Conservation (phyloP, 2,329 filamentous ascomycete genomes). For the Chaetothyriales sp. region DNA sequence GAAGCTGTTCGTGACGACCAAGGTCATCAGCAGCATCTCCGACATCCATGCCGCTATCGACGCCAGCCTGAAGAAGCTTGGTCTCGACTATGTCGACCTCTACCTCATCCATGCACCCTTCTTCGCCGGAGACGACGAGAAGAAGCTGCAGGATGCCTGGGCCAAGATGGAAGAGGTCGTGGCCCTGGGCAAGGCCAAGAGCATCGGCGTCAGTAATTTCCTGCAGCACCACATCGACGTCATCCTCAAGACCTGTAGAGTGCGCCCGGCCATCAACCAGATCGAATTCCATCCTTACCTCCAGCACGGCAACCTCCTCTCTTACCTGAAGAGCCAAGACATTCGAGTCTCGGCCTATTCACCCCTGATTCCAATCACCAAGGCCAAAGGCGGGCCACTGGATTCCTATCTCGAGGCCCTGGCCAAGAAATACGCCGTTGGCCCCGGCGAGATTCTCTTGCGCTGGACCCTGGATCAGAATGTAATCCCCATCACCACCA, state of each 20-base stretch:
- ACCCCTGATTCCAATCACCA: conserved; percentile 38
- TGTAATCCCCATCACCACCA: conserved; percentile 46
- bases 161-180: conserved; percentile 46
- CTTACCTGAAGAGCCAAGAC: conserved; percentile 28
- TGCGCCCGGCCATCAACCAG: conserved; percentile 31
- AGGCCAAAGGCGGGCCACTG: conserved; percentile 41
- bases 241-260: conserved; percentile 32
- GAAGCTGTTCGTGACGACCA: conserved; percentile 43
- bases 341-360: conserved; percentile 31
- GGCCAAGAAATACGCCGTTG: conserved; percentile 49
- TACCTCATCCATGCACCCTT: conserved; percentile 52
- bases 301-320: conserved; percentile 30
- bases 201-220: conserved; percentile 52
- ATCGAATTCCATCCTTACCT: conserved; percentile 36
- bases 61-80: conserved; percentile 45
- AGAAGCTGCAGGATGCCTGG: conserved; percentile 45
- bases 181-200: conserved; percentile 42
- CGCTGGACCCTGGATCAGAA: conserved; percentile 51
- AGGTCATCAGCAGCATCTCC: conserved; percentile 39
- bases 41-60: conserved; percentile 45
- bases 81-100: conserved; percentile 50
- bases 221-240: conserved; percentile 41
- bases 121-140: conserved; percentile 37
- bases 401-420: conserved; percentile 39
- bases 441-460: conserved; percentile 42